Evolutionary conservation across 2,329 filamentous ascomycete species (phyloP).

Genomic region (Boeremia exigua): DNA sequence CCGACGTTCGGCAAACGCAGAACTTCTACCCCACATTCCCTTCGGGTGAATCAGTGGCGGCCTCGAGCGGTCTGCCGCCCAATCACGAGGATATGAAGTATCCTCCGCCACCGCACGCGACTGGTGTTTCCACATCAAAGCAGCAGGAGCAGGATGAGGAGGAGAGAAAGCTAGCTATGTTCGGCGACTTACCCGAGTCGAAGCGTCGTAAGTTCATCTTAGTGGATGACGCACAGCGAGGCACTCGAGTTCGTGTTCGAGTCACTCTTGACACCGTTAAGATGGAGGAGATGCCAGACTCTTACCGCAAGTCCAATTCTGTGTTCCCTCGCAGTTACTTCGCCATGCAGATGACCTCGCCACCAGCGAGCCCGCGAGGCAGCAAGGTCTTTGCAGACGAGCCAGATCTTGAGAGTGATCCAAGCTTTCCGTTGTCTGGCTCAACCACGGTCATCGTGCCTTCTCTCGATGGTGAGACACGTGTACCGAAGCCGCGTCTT

Average conservation of each 20-base stretch:
- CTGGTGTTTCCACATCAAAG: constrained; percentile 52
- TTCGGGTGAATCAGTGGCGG: constrained; percentile 59
- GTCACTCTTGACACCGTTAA: constrained; percentile 93
- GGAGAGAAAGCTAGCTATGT: constrained; percentile 71
- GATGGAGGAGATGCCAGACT: constrained; percentile 94
- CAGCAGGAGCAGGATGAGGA: constrained; percentile 61
- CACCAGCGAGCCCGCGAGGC: constrained; percentile 76
- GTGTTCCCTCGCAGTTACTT: constrained; percentile 93
- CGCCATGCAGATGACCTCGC: constrained; percentile 89
- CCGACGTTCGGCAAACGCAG: constrained; percentile 75
- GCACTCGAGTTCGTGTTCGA: constrained; percentile 81
- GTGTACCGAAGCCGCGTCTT: constrained; percentile 77
- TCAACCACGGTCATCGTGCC: constrained; percentile 57
- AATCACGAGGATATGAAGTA: constrained; percentile 65
- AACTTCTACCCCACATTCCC: constrained; percentile 78
- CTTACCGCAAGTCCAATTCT: constrained; percentile 86
- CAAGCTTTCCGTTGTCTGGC: constrained; percentile 49
- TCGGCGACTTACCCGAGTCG: constrained; percentile 85
- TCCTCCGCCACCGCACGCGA: constrained; percentile 49
- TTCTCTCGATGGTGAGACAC: constrained; percentile 72
- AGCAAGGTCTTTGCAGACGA: constrained; percentile 76
- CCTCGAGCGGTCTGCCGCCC: constrained; percentile 67
- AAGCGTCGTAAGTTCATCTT: constrained; percentile 97
- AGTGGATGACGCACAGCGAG: constrained; percentile 81
- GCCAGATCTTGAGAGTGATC: constrained; percentile 53